Base-by-base conservation (phyloP, 176 grass and related monocot species). In the Ampelocalamus luodianensis region DNA sequence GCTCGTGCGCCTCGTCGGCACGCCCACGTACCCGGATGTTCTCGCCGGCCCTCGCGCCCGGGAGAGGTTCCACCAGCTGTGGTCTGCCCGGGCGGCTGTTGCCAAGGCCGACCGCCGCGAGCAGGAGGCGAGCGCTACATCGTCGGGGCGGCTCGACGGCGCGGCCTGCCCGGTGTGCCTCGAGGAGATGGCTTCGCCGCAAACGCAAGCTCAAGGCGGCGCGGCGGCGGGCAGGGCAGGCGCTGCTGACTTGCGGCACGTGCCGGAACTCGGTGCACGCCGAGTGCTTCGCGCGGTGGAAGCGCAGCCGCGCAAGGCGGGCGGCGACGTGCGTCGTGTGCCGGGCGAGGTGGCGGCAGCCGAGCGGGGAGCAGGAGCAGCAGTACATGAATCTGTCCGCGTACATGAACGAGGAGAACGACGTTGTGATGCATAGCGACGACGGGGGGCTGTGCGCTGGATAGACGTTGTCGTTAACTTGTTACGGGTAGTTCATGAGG, bases 291-390 rank as follows among this genome's bases (percentile, higher is more conserved):
- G 78, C 72, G 68, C 87, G 90, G 77, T 99, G 96, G 96, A 99
- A 90, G 88, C 85, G 96, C 45, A 94, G 89, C 85, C 80, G 91
- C 1, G 65, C 78, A 8, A 71, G 96, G 74, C 89, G 96, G 42
- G 85, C 85, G 20, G 93, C 89, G 65, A 96, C 88, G 78, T 99
- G 93, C 80, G 96, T 96, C 16, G 93, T 99, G 61, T 99, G 96
- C 90, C 88, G 96, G 32, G 85, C 96, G 24, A 80, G 90, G 71
- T 99, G 96, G 96, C 89, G 88, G 89, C 78, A 85, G 73, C 88
- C 83, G 2, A 85, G 67, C 51, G 75, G 82, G 61, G 78, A 89
- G 53, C 53, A 48, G 78, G 62, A 68, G 49, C 27, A 79, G 49
- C 72, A n/a, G 37, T 99, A 99, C 88, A 78, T 99, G 36, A 99